phyloP scores from a whole-genome alignment of 208 protist genomes.

The Acanthamoeba healyi region DNA sequence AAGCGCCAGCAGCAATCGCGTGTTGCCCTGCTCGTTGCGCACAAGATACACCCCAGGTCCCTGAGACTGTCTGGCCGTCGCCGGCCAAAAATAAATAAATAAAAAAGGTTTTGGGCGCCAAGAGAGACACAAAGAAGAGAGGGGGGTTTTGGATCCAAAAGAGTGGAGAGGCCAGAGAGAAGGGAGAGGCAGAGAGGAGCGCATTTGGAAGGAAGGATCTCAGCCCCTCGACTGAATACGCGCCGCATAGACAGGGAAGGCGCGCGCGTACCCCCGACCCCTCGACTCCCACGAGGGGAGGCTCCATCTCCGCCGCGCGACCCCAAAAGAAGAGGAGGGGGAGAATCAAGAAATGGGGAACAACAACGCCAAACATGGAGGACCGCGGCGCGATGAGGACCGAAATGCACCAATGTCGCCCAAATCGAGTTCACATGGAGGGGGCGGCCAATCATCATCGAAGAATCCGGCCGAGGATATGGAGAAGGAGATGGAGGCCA shows the following conservation, averaged over 20 bases:
- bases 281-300: background rate
- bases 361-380: background rate
- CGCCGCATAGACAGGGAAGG: background rate
- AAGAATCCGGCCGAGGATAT: background rate
- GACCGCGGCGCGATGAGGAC: background rate
- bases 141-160: no score
- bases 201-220: no score
- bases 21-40: no score
- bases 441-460: background rate
- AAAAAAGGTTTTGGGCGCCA: no score
- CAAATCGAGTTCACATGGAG: background rate
- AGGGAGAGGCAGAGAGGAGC: background rate
- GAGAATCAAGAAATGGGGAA: conserved; percentile 42
- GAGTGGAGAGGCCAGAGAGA: background rate
- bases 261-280: no score
- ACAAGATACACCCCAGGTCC: no score
- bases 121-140: no score
- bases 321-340: no score
- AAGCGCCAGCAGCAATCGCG: no score
- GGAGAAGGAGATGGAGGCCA: conserved; percentile 70
- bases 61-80: no score
- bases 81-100: no score
- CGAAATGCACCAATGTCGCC: background rate
- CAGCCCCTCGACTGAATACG: background rate
- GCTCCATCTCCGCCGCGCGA: background rate